Evolutionary conservation across 305 asterid species (phyloP).

Genomic region (Fraxinus sp.): DNA sequence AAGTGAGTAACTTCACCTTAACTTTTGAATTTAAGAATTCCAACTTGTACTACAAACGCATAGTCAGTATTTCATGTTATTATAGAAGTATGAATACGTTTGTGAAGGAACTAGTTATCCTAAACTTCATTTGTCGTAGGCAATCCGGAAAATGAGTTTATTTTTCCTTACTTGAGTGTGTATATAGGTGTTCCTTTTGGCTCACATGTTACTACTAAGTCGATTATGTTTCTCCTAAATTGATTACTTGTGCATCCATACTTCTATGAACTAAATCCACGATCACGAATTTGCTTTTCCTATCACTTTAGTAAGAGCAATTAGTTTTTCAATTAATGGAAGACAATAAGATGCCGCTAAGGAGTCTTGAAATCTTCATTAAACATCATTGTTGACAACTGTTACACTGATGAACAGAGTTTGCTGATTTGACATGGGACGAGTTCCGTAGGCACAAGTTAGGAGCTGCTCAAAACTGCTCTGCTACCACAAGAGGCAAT

Average conservation of each 20-base stretch:
- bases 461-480: constrained; percentile 98
- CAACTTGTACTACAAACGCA: background rate
- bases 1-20: background rate
- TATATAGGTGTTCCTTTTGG: background rate
- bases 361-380: constrained; percentile 6
- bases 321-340: background rate
- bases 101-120: background rate
- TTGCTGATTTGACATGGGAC: constrained; percentile 91
- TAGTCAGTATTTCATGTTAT: background rate
- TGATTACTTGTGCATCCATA: background rate
- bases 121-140: background rate
- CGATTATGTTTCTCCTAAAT: background rate
- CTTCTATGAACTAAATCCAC: background rate
- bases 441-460: constrained; percentile 68
- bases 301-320: background rate
- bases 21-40: background rate
- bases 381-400: constrained; percentile 4
- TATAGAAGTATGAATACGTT: background rate
- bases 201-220: background rate
- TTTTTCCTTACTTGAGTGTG: background rate
- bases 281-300: background rate
- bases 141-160: background rate
- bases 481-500: constrained; percentile 80
- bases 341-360: background rate
- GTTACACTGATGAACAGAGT: constrained; percentile 48